phyloP scores from a whole-genome alignment of 2,329 filamentous ascomycete species.

The Colletotrichum falcatum region DNA sequence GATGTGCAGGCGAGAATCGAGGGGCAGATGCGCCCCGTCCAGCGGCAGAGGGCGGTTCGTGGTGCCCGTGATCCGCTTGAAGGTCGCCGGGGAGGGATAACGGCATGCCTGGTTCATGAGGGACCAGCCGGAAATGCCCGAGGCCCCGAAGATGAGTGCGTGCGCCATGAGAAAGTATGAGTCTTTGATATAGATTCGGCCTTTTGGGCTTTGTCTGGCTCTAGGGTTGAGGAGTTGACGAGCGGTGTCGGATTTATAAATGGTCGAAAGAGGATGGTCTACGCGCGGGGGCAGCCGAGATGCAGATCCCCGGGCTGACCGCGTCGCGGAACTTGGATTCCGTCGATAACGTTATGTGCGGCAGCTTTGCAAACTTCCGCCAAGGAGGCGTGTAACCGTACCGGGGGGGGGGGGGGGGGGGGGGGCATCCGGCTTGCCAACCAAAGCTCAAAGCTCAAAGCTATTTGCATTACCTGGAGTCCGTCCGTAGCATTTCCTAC shows the following conservation, averaged over 20 bases:
- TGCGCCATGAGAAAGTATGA: conserved; percentile 28
- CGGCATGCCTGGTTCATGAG: conserved; percentile 37
- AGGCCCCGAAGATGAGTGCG: conserved; percentile 42
- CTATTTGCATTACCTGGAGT: too few species aligned
- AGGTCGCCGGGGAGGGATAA: conserved; percentile 37
- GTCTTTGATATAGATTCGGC: not conserved
- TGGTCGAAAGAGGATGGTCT: not conserved
- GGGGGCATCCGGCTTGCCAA: too few species aligned
- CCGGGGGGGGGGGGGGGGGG: too few species aligned
- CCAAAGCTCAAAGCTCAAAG: too few species aligned
- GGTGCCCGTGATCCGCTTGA: conserved; percentile 41
- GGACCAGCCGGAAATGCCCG: conserved; percentile 43
- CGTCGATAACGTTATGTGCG: not conserved
- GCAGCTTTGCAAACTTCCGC: not conserved
- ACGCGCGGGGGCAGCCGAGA: not conserved
- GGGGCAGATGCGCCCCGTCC: conserved; percentile 22
- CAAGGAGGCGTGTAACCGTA: too few species aligned
- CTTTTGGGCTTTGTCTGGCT: not conserved
- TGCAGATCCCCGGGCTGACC: not conserved
- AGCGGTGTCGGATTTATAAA: not conserved
- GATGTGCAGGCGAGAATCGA: conserved; percentile 34
- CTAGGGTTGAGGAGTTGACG: not conserved
- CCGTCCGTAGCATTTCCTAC: too few species aligned
- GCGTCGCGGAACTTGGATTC: not conserved
- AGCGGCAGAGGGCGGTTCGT: conserved; percentile 39